Conservation (phyloP, 1,284 basidiomycete species). For the Somion occarium region DNA sequence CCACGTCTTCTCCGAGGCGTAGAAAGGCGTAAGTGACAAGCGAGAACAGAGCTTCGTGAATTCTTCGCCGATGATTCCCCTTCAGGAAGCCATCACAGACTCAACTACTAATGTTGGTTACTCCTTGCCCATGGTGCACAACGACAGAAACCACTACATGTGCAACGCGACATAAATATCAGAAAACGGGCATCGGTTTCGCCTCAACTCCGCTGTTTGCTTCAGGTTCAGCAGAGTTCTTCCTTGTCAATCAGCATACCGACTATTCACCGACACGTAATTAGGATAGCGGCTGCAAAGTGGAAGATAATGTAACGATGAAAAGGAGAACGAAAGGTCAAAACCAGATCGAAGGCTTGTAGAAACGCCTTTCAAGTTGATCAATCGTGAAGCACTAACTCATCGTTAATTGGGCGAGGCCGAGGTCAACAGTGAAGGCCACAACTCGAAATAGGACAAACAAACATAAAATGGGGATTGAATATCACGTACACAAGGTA, state of each 20-base stretch:
- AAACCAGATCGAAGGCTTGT: too few species aligned
- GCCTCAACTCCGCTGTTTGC: conserved; percentile 2
- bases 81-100: conserved; percentile 8
- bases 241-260: not conserved
- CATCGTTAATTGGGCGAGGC: too few species aligned
- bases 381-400: too few species aligned
- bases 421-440: too few species aligned
- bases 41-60: conserved; percentile 1
- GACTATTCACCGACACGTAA: not conserved
- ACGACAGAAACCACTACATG: not conserved
- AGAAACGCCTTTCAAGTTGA: too few species aligned
- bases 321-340: too few species aligned
- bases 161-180: conserved; percentile 2
- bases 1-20: not conserved
- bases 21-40: not conserved
- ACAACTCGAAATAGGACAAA: too few species aligned
- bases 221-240: too few species aligned
- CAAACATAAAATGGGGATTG: too few species aligned
- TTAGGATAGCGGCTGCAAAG: too few species aligned
- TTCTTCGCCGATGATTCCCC: conserved; percentile 14
- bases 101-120: not conserved
- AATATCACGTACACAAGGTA: too few species aligned
- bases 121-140: not conserved
- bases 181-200: conserved; percentile 2
- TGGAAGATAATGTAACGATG: too few species aligned